Evolutionary conservation across 495 filamentous ascomycete genomes (phyloP), one percentile per base, ranked within the genome.

Genomic region (Penicillium salamii): DNA sequence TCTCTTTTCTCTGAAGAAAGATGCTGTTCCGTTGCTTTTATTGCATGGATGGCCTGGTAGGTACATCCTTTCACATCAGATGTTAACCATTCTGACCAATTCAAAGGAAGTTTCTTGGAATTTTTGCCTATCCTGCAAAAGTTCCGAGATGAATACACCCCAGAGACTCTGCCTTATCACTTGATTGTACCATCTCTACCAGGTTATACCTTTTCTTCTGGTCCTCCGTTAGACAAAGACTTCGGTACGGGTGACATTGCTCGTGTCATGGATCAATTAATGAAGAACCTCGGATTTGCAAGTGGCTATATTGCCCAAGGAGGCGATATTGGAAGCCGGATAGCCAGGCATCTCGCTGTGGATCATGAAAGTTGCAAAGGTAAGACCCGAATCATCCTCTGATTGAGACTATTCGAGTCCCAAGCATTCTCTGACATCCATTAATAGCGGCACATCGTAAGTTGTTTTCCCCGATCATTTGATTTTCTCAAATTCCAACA

Each of bases 151-250:
- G 75, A 80, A 54, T 85, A 81, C 61, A 72, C 69, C 0, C 75
- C 81, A 0, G 58, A 69, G 17, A 77, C 72, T 7, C 66, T 85
- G 7, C 83, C 84, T 0, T 89, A 82, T 58, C 83, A 88, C 46
- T 50, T 89, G 46, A 76, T 89, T 46, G 77, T 86, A 0, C 85
- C 86, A 0, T 83, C 78, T 0, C 61, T 87, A 7, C 82, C 85
- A 0, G 85, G 82, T 5, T 89, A 81, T 52, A 69, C 72, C 1
- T 80, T 84, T 40, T 87, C 83, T 0, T 75, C 74, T 7, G 64
- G 71, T 0, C 71, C 76, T 9, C 76, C 78, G 1, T 41, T 80
- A 6, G 68, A 80, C 38, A 59, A 55, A 5, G 66, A 86, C 46
- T 79, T 79, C 44, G 61, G 36, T 7, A 57, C 69, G 2, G 19